Evolutionary conservation across 495 filamentous ascomycete species (phyloP).

Genomic region (Xylaria acuta): DNA sequence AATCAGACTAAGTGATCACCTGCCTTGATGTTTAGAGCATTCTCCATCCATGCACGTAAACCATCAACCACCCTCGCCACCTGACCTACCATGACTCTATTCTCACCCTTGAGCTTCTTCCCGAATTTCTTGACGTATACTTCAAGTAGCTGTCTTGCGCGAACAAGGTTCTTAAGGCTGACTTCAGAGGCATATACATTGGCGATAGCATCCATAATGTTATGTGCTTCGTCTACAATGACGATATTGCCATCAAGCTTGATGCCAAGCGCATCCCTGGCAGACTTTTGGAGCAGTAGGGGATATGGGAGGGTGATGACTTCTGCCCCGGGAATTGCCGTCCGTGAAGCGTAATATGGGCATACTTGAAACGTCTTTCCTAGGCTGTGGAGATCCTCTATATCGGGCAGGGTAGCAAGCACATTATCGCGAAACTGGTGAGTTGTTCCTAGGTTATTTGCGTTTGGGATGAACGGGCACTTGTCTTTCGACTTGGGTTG

Average conservation of each 20-base stretch:
- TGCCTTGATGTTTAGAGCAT: constrained; percentile 50
- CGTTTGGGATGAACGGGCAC: constrained; percentile 80
- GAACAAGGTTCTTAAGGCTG: constrained; percentile 71
- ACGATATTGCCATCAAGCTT: constrained; percentile 87
- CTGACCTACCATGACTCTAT: constrained; percentile 89
- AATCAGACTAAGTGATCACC: background rate
- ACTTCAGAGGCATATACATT: constrained; percentile 84
- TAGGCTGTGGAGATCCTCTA: constrained; percentile 83
- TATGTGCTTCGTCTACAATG: constrained; percentile 96
- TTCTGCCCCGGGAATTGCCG: constrained; percentile 83
- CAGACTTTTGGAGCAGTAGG: constrained; percentile 84
- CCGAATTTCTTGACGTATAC: constrained; percentile 87
- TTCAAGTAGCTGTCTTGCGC: constrained; percentile 73
- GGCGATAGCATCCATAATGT: constrained; percentile 93
- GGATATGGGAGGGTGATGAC: constrained; percentile 95
- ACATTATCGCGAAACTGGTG: constrained; percentile 88
- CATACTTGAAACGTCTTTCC: constrained; percentile 84
- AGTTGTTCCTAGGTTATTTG: constrained; percentile 72
- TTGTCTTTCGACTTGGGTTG: constrained; percentile 71
- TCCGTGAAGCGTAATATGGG: constrained; percentile 92
- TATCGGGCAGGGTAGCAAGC: constrained; percentile 85
- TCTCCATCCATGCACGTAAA: constrained; percentile 69
- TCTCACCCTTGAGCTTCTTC: constrained; percentile 88
- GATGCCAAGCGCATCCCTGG: constrained; percentile 84
- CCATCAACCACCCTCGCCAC: constrained; percentile 81